A percentile compares a stretch with the other conserved stretches of the same genome.
Evolutionary conservation across 2,329 filamentous ascomycete species (phyloP).

Genomic region (Cladobotryum mycophilum): DNA sequence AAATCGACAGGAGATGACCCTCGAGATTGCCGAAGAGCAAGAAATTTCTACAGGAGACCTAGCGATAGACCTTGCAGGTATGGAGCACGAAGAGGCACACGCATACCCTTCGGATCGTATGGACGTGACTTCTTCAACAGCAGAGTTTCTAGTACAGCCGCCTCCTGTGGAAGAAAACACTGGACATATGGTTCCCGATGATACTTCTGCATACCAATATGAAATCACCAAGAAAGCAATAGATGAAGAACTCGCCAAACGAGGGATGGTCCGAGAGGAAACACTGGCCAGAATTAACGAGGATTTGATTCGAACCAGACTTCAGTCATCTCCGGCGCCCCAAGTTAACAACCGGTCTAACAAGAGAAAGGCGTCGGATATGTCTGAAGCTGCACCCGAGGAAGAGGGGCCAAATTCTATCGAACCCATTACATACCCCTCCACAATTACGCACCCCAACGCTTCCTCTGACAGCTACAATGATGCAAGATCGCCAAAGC

Average conservation of each 20-base stretch:
- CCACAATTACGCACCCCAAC: neutral
- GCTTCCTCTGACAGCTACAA: neutral
- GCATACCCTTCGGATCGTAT: neutral
- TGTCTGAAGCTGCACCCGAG: conserved; percentile 17
- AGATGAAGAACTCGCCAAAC: neutral
- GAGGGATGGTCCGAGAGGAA: neutral
- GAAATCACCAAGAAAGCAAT: conserved; percentile 21
- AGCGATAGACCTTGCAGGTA: neutral
- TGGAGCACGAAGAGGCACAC: neutral
- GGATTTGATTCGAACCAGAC: neutral
- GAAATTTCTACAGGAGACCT: neutral
- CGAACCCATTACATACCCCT: neutral
- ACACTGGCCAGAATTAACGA: neutral
- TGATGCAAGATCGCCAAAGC: conserved; percentile 21
- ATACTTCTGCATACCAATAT: conserved; percentile 26
- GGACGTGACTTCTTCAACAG: neutral
- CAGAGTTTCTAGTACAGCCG: no score
- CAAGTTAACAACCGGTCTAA: neutral
- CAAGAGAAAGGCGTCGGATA: conserved; percentile 24
- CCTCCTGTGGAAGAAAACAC: neutral
- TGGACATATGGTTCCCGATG: conserved; percentile 16
- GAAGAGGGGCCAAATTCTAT: neutral
- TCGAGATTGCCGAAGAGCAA: neutral
- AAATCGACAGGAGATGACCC: neutral
- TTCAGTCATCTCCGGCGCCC: neutral